phyloP scores from a whole-genome alignment of 306 rosid genomes.

The Senna tora region DNA sequence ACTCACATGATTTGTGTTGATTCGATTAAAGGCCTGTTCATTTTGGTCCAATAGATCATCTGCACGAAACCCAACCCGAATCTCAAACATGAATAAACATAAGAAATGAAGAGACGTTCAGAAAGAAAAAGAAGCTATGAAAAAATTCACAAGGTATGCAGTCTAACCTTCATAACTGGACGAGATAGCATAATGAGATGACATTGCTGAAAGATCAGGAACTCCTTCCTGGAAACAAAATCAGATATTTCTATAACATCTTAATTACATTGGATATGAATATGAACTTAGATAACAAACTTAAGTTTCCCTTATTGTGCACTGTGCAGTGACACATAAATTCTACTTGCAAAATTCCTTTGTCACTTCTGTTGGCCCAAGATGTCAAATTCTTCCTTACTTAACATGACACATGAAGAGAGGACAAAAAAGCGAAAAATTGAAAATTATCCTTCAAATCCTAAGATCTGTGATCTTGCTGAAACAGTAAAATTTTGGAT shows the following conservation, averaged over 20 bases:
- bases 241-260: neutral
- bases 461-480: no score
- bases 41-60: conserved; percentile 42
- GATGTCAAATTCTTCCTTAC: neutral
- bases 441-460: no score
- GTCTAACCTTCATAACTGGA: conserved; percentile 50
- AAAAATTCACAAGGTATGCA: neutral
- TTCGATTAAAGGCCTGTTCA: conserved; percentile 29
- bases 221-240: conserved; percentile 60
- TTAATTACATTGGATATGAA: neutral
- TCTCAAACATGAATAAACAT: conserved; percentile 7
- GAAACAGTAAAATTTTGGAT: no score
- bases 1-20: conserved; percentile 35
- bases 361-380: conserved; percentile 3
- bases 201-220: conserved; percentile 50
- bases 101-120: neutral
- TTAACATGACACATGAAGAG: no score
- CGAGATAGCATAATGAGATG: conserved; percentile 55
- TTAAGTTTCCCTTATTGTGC: neutral
- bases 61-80: conserved; percentile 22
- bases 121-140: neutral
- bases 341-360: no score
- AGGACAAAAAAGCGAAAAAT: no score
- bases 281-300: neutral
- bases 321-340: no score